phyloP scores from a whole-genome alignment of 2,329 filamentous ascomycete species.

The Apiospora hydei region DNA sequence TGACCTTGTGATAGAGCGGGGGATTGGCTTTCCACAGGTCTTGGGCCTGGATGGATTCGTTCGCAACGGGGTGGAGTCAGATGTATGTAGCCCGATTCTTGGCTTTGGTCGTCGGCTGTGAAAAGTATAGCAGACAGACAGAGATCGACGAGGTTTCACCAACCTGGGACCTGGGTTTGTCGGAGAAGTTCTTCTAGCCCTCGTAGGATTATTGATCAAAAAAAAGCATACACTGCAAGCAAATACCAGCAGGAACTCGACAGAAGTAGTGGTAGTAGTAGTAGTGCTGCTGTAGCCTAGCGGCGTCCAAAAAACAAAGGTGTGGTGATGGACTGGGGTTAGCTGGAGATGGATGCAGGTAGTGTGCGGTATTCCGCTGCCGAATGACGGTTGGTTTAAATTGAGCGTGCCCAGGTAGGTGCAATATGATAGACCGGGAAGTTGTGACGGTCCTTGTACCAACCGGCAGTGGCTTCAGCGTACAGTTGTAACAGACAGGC shows the following conservation, averaged over 20 bases:
- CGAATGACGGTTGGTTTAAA: not conserved
- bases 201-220: not conserved
- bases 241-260: not conserved
- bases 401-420: not conserved
- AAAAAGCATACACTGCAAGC: not conserved
- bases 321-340: not conserved
- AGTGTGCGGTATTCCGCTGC: constrained; percentile 11
- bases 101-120: constrained; percentile 13
- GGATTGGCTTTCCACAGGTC: constrained; percentile 12
- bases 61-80: constrained; percentile 15
- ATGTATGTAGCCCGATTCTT: constrained; percentile 16
- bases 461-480: not conserved
- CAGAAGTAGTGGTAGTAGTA: not conserved
- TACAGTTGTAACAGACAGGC: not conserved
- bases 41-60: constrained; percentile 4
- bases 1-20: constrained; percentile 23
- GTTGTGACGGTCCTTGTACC: not conserved
- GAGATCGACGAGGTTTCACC: not conserved
- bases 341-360: not conserved
- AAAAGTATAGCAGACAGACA: not conserved
- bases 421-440: not conserved
- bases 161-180: not conserved
- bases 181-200: not conserved
- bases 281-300: not conserved
- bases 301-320: not conserved